Conservation (phyloP, 306 rosid genomes). For the Abrus precatorius region DNA sequence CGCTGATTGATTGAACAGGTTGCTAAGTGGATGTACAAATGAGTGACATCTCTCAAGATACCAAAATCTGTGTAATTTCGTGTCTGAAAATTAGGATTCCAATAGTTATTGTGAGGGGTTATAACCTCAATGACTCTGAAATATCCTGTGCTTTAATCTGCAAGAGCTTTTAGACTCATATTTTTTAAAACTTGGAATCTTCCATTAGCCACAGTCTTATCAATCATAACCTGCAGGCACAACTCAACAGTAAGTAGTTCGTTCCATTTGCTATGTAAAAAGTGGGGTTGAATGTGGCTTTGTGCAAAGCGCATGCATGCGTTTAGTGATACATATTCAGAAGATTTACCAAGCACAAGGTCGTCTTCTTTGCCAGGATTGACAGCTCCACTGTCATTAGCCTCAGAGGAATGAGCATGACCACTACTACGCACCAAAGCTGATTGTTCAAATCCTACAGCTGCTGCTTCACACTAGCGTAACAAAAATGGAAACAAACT, state of each 20-base stretch:
- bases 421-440: conserved; percentile 52
- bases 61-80: conserved; percentile 56
- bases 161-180: conserved; percentile 47
- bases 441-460: conserved; percentile 60
- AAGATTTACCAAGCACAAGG: conserved; percentile 55
- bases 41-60: conserved; percentile 48
- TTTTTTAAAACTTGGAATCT: conserved; percentile 47
- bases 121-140: conserved; percentile 51
- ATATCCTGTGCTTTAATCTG: conserved; percentile 42
- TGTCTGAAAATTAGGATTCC: conserved; percentile 52
- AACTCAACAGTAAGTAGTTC: conserved; percentile 40
- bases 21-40: conserved; percentile 66
- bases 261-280: conserved; percentile 17
- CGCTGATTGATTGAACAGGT: conserved; percentile 44
- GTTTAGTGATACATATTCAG: conserved; percentile 47
- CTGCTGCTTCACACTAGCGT: conserved; percentile 65
- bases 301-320: background rate
- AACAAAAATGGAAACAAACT: conserved; percentile 17
- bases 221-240: conserved; percentile 62
- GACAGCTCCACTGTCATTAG: conserved; percentile 54
- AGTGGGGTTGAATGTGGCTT: conserved; percentile 12
- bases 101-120: conserved; percentile 41
- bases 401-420: conserved; percentile 49
- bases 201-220: conserved; percentile 39
- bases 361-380: conserved; percentile 57